phyloP scores from a whole-genome alignment of 495 filamentous ascomycete genomes.

The Neurospora africana region DNA sequence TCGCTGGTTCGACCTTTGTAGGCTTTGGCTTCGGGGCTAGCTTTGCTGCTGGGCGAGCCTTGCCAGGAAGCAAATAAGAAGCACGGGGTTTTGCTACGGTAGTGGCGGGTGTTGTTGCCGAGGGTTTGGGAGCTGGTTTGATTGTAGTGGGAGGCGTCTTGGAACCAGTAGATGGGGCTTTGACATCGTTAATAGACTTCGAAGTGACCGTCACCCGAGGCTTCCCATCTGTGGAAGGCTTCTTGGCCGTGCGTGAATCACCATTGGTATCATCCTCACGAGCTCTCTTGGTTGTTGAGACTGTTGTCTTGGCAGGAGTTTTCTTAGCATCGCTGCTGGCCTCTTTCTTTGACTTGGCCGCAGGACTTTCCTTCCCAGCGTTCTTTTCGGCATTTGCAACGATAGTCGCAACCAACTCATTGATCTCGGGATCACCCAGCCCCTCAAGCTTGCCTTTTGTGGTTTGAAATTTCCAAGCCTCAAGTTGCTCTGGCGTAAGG shows the following conservation, averaged over 20 bases:
- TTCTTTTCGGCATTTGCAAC: slow-evolving; percentile 27
- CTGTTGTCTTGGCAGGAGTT: slow-evolving; percentile 1
- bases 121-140: slow-evolving; percentile 17
- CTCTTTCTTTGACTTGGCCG: slow-evolving; percentile 12
- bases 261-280: slow-evolving; percentile 27
- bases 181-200: slow-evolving; percentile 4
- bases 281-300: slow-evolving; percentile 14
- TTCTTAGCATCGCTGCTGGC: slow-evolving; percentile 1
- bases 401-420: slow-evolving; percentile 29
- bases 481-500: slow-evolving; percentile 45
- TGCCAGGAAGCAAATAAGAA: slow-evolving; percentile 23
- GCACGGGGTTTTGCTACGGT: slow-evolving; percentile 15
- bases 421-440: slow-evolving; percentile 53
- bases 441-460: slow-evolving; percentile 52
- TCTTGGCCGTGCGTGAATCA: slow-evolving; percentile 30
- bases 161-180: slow-evolving; percentile 2
- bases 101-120: slow-evolving; percentile 15
- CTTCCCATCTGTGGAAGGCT: slow-evolving; percentile 22
- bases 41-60: slow-evolving; percentile 23
- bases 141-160: slow-evolving; percentile 10
- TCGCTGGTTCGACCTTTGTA: slow-evolving; percentile 6
- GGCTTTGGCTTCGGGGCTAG: slow-evolving; percentile 20
- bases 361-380: slow-evolving; percentile 11
- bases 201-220: slow-evolving; percentile 4
- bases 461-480: slow-evolving; percentile 59